Conservation (phyloP, 2,329 filamentous ascomycete genomes). For the Didymellaceae sp. region DNA sequence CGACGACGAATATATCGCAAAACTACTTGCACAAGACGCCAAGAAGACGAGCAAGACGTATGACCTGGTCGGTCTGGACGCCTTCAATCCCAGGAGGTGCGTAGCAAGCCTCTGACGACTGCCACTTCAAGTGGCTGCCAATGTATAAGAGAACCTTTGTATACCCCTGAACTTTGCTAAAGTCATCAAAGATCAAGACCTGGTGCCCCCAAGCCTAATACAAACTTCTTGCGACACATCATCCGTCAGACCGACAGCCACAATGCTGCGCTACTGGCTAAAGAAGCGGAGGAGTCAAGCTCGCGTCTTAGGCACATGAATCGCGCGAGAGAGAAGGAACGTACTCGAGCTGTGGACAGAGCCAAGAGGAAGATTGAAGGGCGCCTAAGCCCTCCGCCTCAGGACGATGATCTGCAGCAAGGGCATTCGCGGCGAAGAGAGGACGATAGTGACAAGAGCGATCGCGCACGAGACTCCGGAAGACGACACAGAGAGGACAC, state of each 20-base stretch:
- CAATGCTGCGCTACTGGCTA: constrained; percentile 84
- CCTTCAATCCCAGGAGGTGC: constrained; percentile 64
- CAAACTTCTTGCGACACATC: constrained; percentile 84
- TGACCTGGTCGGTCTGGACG: constrained; percentile 75
- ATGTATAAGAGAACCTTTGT: constrained; percentile 3
- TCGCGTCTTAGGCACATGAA: constrained; percentile 66
- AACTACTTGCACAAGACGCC: constrained; percentile 81
- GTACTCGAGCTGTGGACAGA: constrained; percentile 18
- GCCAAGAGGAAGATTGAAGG: constrained; percentile 26
- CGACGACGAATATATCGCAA: constrained; percentile 80
- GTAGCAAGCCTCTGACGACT: constrained; percentile 22
- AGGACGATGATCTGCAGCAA: constrained; percentile 24
- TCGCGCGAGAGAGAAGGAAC: constrained; percentile 22
- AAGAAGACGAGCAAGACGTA: constrained; percentile 75
- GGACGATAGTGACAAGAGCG: constrained; percentile 25
- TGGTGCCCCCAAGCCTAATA: constrained; percentile 85
- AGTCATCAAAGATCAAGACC: constrained; percentile 61
- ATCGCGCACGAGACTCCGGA: constrained; percentile 8
- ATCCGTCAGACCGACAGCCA: constrained; percentile 88
- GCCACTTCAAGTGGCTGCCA: background rate
- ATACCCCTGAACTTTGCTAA: background rate
- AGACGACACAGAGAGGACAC: constrained; percentile 16
- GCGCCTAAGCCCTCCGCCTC: constrained; percentile 29
- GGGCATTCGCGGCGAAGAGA: constrained; percentile 26
- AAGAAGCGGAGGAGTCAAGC: constrained; percentile 79